Conservation (phyloP, 176 grass and related monocot species). For the Rhipidocladum racemiflorum region DNA sequence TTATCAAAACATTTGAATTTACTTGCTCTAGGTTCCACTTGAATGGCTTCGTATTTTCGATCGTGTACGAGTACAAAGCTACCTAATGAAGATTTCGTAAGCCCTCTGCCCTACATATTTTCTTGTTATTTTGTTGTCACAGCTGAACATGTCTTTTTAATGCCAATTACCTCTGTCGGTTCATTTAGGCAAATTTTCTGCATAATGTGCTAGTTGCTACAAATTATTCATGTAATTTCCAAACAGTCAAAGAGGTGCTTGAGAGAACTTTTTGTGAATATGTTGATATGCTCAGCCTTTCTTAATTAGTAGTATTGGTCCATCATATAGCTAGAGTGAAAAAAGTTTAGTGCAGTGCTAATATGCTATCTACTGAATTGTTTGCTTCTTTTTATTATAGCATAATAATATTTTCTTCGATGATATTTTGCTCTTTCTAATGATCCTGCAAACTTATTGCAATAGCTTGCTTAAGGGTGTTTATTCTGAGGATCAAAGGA, state of each 20-base stretch:
- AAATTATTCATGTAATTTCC: background rate
- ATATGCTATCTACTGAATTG: background rate
- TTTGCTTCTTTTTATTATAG: background rate
- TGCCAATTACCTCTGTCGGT: background rate
- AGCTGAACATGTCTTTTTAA: background rate
- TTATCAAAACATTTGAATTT: conserved; percentile 8
- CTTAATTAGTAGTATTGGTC: background rate
- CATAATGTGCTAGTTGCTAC: background rate
- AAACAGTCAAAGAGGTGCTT: background rate
- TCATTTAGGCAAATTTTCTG: background rate
- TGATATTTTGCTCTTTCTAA: conserved; percentile 1
- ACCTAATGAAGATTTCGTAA: conserved; percentile 49
- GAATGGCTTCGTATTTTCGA: conserved; percentile 61
- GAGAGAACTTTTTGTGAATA: background rate
- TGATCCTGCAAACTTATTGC: conserved; percentile 10
- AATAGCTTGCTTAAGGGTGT: conserved; percentile 34
- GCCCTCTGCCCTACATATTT: background rate
- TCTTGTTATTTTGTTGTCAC: background rate
- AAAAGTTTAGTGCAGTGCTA: background rate
- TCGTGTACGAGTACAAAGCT: conserved; percentile 28
- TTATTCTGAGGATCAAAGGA: conserved; percentile 42
- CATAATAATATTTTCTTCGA: background rate
- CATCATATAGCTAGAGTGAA: background rate
- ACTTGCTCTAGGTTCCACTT: conserved; percentile 49
- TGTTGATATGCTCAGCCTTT: background rate